Evolutionary conservation across 495 filamentous ascomycete genomes (phyloP), one percentile per base, ranked within the genome.

Genomic region (Aspergillus wentii): DNA sequence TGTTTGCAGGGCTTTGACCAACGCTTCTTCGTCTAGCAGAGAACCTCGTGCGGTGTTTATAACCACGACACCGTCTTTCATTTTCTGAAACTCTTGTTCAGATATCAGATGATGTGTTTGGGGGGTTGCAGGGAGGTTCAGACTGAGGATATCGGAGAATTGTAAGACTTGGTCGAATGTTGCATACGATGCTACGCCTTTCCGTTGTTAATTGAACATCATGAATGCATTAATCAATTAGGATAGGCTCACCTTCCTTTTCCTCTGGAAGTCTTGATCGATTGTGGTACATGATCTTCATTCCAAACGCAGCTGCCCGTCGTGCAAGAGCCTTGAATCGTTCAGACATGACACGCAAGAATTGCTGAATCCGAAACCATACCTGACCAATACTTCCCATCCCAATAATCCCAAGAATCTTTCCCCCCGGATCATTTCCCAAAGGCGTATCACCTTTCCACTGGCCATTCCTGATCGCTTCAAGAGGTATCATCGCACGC

Each of bases 361-460:
- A n/a, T n/a, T n/a, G n/a, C n/a, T n/a, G n/a, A n/a, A n/a, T n/a
- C n/a, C n/a, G n/a, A n/a, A n/a, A n/a, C n/a, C n/a, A n/a, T 25
- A 25, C 22, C 8, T 66, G 56, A 1, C 84, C 85, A 30, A 88
- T 88, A 0, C 81, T 82, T 1, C 84, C 84, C 78, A 88, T 83
- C 15, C 84, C 84, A 13, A 88, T 47, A 34, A 87, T 80, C 1
- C 78, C 78, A 2, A 79, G 59, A 33, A 64, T 62, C 41, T 79
- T 68, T 3, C 75, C 77, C 15, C 61, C 52, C 3, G 76, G 72
- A 54, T 76, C 62, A 48, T 68, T 63, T 1, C 69, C 62, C 8
- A 67, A 52, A 9, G 61, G 55, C 7, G 64, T 54, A 11, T 54
- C 38, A 1, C 64, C 64, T 17, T 63, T 40, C 64, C 70, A 81